Conservation (phyloP, 1,284 basidiomycete genomes). For the Rhodotorula sp. region DNA sequence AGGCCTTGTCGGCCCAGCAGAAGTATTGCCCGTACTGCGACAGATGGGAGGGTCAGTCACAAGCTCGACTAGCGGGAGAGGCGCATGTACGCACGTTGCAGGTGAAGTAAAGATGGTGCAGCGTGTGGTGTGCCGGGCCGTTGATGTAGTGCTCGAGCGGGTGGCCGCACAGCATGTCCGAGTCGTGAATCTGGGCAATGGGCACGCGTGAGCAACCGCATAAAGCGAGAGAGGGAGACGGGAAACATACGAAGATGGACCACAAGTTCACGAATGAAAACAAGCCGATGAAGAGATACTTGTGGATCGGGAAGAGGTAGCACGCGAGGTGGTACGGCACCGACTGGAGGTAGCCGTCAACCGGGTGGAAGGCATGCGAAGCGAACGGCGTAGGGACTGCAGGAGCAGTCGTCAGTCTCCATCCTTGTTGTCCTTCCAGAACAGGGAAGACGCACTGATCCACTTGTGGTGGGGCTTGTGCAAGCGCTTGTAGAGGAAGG, state of each 20-base stretch:
- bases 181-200: conserved; percentile 81
- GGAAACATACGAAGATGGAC: conserved; percentile 72
- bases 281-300: conserved; percentile 69
- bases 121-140: conserved; percentile 89
- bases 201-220: not conserved
- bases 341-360: conserved; percentile 92
- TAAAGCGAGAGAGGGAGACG: not conserved
- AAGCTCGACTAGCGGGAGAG: not conserved
- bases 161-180: conserved; percentile 98
- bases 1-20: conserved; percentile 85
- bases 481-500: conserved; percentile 75
- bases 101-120: conserved; percentile 46
- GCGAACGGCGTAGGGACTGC: conserved; percentile 94
- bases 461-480: conserved; percentile 89
- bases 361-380: conserved; percentile 93
- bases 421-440: conserved; percentile 4
- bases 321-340: conserved; percentile 93
- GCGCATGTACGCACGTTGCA: conserved; percentile 11
- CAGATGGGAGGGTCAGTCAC: not conserved
- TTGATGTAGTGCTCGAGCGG: conserved; percentile 89
- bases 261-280: conserved; percentile 90
- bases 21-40: conserved; percentile 67
- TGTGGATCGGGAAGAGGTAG: conserved; percentile 88
- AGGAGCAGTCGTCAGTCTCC: conserved; percentile 1
- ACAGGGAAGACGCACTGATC: conserved; percentile 64